Conservation (phyloP, 176 grass and related monocot species). For the Triticum timopheevii region DNA sequence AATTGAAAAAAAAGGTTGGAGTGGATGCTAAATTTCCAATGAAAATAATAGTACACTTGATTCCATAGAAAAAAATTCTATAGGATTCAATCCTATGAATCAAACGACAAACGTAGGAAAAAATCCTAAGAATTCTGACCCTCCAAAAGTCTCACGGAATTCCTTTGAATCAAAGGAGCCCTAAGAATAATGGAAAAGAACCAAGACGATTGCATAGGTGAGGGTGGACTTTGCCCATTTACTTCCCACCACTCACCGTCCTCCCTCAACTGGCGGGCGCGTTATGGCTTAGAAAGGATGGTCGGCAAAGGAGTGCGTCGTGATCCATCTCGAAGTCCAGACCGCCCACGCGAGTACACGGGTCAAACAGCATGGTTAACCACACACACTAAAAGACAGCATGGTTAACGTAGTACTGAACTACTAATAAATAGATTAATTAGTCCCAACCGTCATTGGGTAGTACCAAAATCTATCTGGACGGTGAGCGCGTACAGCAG, state of each 20-base stretch:
- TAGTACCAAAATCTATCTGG: not conserved
- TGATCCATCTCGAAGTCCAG: not conserved
- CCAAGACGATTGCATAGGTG: not conserved
- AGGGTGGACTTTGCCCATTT: not conserved
- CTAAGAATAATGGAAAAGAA: no score
- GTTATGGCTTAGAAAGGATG: not conserved
- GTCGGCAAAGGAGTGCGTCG: not conserved
- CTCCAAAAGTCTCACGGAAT: no score
- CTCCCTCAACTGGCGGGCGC: not conserved
- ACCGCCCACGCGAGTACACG: not conserved
- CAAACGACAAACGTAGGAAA: no score
- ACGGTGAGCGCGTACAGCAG: slow-evolving; percentile 8
- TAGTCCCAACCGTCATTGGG: not conserved
- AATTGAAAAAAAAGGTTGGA: no score
- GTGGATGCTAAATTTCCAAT: no score
- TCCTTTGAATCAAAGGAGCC: no score
- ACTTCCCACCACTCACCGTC: not conserved
- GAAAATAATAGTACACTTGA: no score
- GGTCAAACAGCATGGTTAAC: not conserved
- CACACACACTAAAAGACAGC: no score
- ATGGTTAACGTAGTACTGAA: not conserved
- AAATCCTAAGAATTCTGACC: no score
- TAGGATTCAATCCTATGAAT: no score
- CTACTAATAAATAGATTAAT: not conserved
- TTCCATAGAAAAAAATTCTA: no score